A percentile compares a stretch with the other conserved stretches of the same genome.
Evolutionary conservation across 371 early-diverging fungal species (phyloP).

Genomic region (Mortierella sp.): DNA sequence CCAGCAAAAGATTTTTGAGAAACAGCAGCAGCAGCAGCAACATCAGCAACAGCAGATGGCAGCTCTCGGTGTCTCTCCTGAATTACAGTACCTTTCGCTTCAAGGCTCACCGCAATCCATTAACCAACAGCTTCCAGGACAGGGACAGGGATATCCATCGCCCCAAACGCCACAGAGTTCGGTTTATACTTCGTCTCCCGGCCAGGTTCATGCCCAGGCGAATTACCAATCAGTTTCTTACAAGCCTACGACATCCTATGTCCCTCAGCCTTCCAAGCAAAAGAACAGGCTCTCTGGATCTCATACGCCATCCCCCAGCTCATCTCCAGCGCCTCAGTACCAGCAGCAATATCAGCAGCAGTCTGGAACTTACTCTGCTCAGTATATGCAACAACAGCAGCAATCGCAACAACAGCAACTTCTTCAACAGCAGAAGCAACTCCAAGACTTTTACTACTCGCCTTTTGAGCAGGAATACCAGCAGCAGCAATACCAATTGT

Average conservation of each 20-base stretch:
- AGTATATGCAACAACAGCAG: conserved; percentile 31
- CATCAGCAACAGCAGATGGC: conserved; percentile 27
- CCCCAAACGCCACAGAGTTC: conserved; percentile 28
- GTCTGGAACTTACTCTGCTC: conserved; percentile 25
- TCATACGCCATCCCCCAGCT: conserved; percentile 20
- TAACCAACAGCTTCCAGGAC: conserved; percentile 25
- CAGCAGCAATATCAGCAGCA: conserved; percentile 36
- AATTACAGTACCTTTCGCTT: conserved; percentile 31
- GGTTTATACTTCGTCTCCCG: conserved; percentile 19
- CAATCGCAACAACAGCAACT: conserved; percentile 36
- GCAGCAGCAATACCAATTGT: conserved; percentile 47
- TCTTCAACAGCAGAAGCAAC: conserved; percentile 47
- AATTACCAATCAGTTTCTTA: conserved; percentile 30
- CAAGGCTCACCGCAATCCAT: conserved; percentile 39
- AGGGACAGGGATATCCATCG: conserved; percentile 5
- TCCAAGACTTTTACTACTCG: conserved; percentile 53
- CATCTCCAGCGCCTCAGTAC: conserved; percentile 25
- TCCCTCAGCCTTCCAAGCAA: conserved; percentile 44
- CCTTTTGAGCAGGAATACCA: conserved; percentile 47
- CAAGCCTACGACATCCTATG: conserved; percentile 45
- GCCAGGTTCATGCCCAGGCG: conserved; percentile 15
- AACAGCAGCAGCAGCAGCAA: conserved; percentile 37
- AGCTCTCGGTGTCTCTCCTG: conserved; percentile 27
- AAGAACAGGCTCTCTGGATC: conserved; percentile 50
- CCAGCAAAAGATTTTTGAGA: conserved; percentile 34